phyloP scores from a whole-genome alignment of 495 filamentous ascomycete species.

The Neurospora sp. region DNA sequence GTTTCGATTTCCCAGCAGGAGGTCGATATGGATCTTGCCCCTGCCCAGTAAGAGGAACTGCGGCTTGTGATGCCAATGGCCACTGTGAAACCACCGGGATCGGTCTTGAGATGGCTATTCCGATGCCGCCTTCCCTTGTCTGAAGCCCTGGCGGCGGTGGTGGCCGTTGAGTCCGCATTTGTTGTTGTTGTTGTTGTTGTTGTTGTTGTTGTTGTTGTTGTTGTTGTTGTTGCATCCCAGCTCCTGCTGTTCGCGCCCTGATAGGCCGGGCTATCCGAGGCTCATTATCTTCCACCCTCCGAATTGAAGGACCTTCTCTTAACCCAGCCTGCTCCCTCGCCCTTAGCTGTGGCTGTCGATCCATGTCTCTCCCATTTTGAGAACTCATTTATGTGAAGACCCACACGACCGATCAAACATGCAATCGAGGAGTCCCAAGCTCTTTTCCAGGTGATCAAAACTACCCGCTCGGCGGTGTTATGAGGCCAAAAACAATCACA shows the following conservation, averaged over 20 bases:
- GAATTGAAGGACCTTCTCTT: constrained; percentile 11
- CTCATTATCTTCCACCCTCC: constrained; percentile 28
- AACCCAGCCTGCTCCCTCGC: constrained; percentile 32
- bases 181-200: constrained; percentile 21
- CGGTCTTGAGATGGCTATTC: constrained; percentile 42
- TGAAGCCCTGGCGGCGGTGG: constrained; percentile 27
- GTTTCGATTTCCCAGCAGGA: constrained; percentile 41
- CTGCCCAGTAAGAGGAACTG: constrained; percentile 10
- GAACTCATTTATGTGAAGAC: constrained; percentile 36
- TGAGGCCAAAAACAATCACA: not conserved
- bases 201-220: constrained; percentile 21
- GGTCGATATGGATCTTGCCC: constrained; percentile 38
- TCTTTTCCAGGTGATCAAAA: not conserved
- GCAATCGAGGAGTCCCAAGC: constrained; percentile 2
- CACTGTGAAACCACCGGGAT: constrained; percentile 40
- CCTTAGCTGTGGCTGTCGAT: constrained; percentile 27
- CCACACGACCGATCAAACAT: constrained; percentile 16
- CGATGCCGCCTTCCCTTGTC: constrained; percentile 32
- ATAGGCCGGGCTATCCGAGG: constrained; percentile 40
- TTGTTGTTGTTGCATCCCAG: constrained; percentile 23
- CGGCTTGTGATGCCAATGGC: constrained; percentile 24
- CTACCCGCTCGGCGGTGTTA: not conserved
- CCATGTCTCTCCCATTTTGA: constrained; percentile 39
- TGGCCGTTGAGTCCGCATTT: constrained; percentile 20
- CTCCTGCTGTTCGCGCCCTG: constrained; percentile 22